Conservation (phyloP, 2,329 filamentous ascomycete genomes). For the Hypoxylon sp. region DNA sequence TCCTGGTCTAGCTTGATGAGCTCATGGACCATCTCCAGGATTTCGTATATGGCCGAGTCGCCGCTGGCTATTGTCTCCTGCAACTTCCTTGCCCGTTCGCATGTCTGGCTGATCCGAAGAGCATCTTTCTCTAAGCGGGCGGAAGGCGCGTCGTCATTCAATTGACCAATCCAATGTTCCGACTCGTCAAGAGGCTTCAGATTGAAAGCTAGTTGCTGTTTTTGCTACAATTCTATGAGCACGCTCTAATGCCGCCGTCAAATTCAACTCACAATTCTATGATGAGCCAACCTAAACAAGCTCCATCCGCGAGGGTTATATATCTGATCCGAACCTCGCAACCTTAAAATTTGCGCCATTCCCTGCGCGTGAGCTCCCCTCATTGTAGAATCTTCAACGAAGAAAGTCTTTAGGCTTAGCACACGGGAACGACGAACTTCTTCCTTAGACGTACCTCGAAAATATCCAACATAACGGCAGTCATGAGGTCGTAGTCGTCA, state of each 20-base stretch:
- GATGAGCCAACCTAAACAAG: slow-evolving; percentile 57
- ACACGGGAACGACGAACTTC: not conserved
- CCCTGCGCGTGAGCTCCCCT: slow-evolving; percentile 55
- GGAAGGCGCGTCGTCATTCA: slow-evolving; percentile 49
- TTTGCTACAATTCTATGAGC: slow-evolving; percentile 50
- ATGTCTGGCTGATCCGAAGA: slow-evolving; percentile 48
- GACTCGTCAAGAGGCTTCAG: slow-evolving; percentile 50
- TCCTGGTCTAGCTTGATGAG: slow-evolving; percentile 52
- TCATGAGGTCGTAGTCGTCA: slow-evolving; percentile 58
- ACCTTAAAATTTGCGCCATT: slow-evolving; percentile 57
- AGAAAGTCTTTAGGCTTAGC: slow-evolving; percentile 51
- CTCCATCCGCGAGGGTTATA: slow-evolving; percentile 56
- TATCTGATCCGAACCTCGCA: slow-evolving; percentile 54
- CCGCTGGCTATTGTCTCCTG: slow-evolving; percentile 37
- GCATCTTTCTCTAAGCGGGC: slow-evolving; percentile 51
- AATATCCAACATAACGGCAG: slow-evolving; percentile 57
- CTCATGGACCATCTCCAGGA: slow-evolving; percentile 50
- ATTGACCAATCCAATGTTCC: slow-evolving; percentile 49
- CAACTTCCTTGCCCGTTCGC: slow-evolving; percentile 51
- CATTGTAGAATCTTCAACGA: slow-evolving; percentile 46
- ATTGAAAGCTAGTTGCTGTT: slow-evolving; percentile 54
- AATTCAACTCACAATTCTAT: slow-evolving; percentile 50
- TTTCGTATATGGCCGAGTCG: slow-evolving; percentile 24
- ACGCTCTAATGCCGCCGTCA: not conserved
- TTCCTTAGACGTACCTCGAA: slow-evolving; percentile 53